These are phyloP conservation scores for Penicillium sp. DNA, from an alignment of 2,329 filamentous ascomycete species.

Conservation along the genomic window DNA sequence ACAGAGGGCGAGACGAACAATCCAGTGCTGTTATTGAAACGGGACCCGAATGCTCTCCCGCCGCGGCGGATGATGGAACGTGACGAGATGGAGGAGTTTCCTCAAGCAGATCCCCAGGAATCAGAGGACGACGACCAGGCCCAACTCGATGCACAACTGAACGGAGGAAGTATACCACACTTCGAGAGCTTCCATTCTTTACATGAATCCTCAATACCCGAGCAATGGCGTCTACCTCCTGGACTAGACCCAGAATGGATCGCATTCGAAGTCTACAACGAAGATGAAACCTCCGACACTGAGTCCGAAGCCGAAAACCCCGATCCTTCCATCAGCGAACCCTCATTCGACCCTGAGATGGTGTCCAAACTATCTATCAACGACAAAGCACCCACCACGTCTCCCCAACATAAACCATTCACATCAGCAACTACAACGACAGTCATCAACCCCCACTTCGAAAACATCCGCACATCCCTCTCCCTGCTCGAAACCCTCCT, in stretches of 20 bases:
- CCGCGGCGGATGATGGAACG: constrained; percentile 57
- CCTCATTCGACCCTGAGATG: constrained; percentile 43
- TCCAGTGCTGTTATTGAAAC: constrained; percentile 69
- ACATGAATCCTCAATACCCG: constrained; percentile 33
- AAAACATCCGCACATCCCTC: constrained; percentile 60
- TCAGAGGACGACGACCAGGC: constrained; percentile 42
- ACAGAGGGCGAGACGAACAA: constrained; percentile 65
- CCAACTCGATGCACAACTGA: constrained; percentile 40
- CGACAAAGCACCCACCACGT: constrained; percentile 36
- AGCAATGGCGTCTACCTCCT: constrained; percentile 61
- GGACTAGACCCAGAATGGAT: constrained; percentile 88
- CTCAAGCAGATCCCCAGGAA: constrained; percentile 31
- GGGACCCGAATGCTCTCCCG: constrained; percentile 62
- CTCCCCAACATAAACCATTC: constrained; percentile 17
- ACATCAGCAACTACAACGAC: constrained; percentile 25
- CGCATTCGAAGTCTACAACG: constrained; percentile 77
- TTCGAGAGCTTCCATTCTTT: constrained; percentile 21
- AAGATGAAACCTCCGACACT: constrained; percentile 56
- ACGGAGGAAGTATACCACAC: constrained; percentile 12
- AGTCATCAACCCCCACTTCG: constrained; percentile 49
- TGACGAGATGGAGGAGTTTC: constrained; percentile 35
- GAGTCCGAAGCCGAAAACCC: constrained; percentile 44
- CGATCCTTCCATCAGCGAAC: constrained; percentile 15
- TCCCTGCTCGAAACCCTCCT: constrained; percentile 87
- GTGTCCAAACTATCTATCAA: constrained; percentile 49